Base-by-base conservation (phyloP, 1,284 basidiomycete species). In the Austroboletus novae-zelandiae region DNA sequence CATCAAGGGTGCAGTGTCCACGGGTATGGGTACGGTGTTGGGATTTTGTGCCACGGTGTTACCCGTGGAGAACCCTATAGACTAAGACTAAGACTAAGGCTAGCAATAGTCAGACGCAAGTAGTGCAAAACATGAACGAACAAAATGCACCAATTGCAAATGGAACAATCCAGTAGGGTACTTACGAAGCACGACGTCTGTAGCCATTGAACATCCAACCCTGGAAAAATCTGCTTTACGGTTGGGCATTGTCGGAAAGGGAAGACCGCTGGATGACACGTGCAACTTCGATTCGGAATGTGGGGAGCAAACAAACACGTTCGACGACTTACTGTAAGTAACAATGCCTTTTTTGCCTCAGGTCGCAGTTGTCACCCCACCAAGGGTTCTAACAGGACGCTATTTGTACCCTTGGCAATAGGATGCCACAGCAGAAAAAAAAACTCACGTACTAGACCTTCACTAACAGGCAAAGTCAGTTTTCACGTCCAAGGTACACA, bases 191-290 rank as follows among this genome's bases (percentile, higher is more conserved):
- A 43, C 94, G 70, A 57, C 94, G 86, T 57, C 79, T 79, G 77
- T 86, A 89, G 43, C 92, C 94, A 72, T 94, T 93, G 80, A 94
- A 91, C 60, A 94, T 64, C 76, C 89, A 96, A 61, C 74, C 82
- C 49, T 79, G 76, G 66, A n/a, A 95, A 68, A 60, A 86, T 80
- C 55, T 89, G 77, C 43, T 83, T 81, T 41, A n/a, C n/a, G n/a
- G 88, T 79, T 11, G 89, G 81, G 56, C 83, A 83, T 62, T 90
- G 82, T 66, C 86, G 83, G 75, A 81, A 88, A 13, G 92, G 89
- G 29, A 94, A 94, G 57, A 94, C 63, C 57, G 81, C 94, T 96
- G 50, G 9, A 52, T 35, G 29, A 45, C 32, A 17, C 10, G 11
- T 20, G 29, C 9, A 36, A 2, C n/a, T n/a, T n/a, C 7, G n/a